Evolutionary conservation across 257 asterid species (phyloP), one percentile per base, ranked within the genome.

Genomic region (Catharanthus roseus): DNA sequence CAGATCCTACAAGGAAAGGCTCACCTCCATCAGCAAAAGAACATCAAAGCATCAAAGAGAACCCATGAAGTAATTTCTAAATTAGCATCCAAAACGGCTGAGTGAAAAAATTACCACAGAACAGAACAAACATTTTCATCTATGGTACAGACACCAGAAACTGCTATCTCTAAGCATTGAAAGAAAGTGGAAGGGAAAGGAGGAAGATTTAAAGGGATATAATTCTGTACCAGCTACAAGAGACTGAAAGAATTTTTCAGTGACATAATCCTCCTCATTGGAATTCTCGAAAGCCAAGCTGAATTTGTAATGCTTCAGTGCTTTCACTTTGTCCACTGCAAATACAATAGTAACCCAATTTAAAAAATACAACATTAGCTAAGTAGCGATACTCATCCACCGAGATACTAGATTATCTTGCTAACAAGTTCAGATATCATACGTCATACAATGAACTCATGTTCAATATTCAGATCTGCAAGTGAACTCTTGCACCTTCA

Each of bases 251-350:
- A 80, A 93, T 66, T 93, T 93, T 61, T 93, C 99, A 6, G 99
- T 93, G 53, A 93, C 99, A 79, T 93, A 93, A 82, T 93, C 99
- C 83, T 93, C 97, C 80, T 88, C 97, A 34, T 89, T 93, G 57
- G 99, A 93, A 83, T 93, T 93, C 84, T 93, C 99, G 76, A 93
- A 93, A 68, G 99, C 96, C 89, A 93, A 88, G 87, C 99, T 89
- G 81, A 93, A 93, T 73, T 84, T 91, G 83, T 93, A 93, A 58
- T 57, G 86, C 88, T 69, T 89, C 87, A 93, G 79, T 28, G 96
- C 64, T 74, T 82, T 87, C 78, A 93, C 88, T 77, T 93, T 93
- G 83, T 93, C 89, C 88, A 91, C 99, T 93, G 93, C 84, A 77
- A 42, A 85, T 69, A 57, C 77, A 34, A 77, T 73, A n/a, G 70